Evolutionary conservation across 371 early-diverging fungal species (phyloP).

Genomic region (Chytridium lagenaria): DNA sequence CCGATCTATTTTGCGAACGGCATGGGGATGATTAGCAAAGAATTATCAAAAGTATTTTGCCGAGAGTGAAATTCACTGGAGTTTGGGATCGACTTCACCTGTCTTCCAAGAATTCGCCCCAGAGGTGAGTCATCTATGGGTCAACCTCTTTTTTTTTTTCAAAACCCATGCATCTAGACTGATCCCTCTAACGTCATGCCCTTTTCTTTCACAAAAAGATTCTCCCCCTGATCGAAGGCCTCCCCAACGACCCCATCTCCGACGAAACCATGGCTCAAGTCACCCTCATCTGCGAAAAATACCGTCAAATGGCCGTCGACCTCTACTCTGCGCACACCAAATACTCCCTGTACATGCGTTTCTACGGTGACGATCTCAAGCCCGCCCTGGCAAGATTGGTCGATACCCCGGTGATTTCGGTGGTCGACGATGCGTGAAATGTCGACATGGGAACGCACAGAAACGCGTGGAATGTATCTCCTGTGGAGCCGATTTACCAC

Average conservation of each 20-base stretch:
- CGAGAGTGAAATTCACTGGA: constrained; percentile 3
- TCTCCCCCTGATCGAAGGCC: constrained; percentile 16
- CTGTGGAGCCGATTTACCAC: neutral
- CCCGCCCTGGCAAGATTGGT: neutral
- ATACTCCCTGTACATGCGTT: constrained; percentile 17
- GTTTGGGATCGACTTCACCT: neutral
- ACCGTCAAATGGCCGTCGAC: neutral
- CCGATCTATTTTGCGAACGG: constrained; percentile 22
- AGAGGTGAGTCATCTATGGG: neutral
- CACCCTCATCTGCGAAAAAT: constrained; percentile 9
- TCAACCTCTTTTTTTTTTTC: too few species aligned
- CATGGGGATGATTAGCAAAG: constrained; percentile 10
- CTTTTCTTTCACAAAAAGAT: too few species aligned
- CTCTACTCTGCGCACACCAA: constrained; percentile 9
- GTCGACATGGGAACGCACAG: constrained; percentile 12
- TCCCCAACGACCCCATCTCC: neutral
- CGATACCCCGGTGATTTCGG: constrained; percentile 1
- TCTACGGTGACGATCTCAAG: constrained; percentile 16
- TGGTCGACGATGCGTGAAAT: neutral
- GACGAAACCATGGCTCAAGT: constrained; percentile 9
- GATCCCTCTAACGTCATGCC: too few species aligned
- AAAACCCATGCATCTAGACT: neutral
- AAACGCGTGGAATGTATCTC: neutral
- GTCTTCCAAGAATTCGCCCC: neutral
- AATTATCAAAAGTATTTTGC: neutral